Evolutionary conservation across 371 early-diverging fungal species (phyloP).

Genomic region (Haplosporangium sp.): DNA sequence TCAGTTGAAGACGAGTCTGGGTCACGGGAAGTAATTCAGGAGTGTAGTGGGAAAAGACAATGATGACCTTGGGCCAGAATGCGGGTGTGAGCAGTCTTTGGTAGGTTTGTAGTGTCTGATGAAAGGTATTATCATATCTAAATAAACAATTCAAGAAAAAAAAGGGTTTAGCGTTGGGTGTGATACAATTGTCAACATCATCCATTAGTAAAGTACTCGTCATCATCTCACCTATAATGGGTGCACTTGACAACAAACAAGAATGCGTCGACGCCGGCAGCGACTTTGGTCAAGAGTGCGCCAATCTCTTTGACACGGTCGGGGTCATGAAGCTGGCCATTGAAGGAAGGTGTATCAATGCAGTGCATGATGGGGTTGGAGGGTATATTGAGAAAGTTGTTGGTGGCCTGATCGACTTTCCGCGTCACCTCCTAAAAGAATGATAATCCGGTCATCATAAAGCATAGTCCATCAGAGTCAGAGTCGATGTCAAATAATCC

Average conservation of each 20-base stretch:
- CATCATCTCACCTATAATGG: conserved; percentile 40
- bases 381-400: conserved; percentile 43
- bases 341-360: conserved; percentile 55
- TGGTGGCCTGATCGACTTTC: conserved; percentile 34
- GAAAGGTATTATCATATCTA: conserved; percentile 54
- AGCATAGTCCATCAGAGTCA: background rate
- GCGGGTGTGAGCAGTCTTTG: conserved; percentile 46
- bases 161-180: background rate
- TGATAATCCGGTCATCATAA: background rate
- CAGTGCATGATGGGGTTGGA: conserved; percentile 53
- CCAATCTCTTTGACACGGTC: conserved; percentile 41
- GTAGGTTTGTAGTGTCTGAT: conserved; percentile 46
- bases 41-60: conserved; percentile 50
- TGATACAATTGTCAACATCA: background rate
- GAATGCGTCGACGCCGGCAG: conserved; percentile 53
- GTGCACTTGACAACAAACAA: conserved; percentile 56
- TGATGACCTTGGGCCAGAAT: conserved; percentile 51
- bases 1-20: conserved; percentile 28
- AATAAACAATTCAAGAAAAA: background rate
- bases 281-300: conserved; percentile 25
- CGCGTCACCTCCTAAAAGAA: conserved; percentile 47
- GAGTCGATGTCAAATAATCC: background rate
- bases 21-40: conserved; percentile 36
- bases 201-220: background rate
- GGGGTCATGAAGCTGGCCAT: conserved; percentile 48